A percentile compares a stretch with the other conserved stretches of the same genome.
phyloP scores from a whole-genome alignment of 2,329 filamentous ascomycete species.

The Cytospora piceae region DNA sequence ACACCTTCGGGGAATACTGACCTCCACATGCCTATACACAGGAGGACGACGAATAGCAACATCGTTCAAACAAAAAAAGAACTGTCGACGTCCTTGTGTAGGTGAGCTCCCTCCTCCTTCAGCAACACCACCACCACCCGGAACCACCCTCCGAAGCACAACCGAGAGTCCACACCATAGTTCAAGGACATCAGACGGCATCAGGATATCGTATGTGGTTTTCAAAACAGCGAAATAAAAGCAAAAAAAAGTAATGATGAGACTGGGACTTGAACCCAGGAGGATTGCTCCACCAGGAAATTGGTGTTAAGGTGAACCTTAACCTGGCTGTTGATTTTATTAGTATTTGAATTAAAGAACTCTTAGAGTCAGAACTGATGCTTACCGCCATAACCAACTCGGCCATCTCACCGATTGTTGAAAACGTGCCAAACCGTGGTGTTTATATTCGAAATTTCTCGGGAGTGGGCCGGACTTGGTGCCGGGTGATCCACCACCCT shows the following conservation, averaged over 20 bases:
- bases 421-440: neutral
- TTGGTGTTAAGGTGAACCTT: constrained; percentile 28
- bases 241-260: constrained; percentile 19
- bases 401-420: constrained; percentile 23
- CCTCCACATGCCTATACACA: neutral
- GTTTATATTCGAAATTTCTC: neutral
- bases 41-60: neutral
- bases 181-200: neutral
- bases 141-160: neutral
- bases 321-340: no score
- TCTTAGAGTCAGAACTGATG: neutral
- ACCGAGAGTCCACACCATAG: neutral
- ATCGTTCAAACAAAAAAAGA: no score
- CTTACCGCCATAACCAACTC: constrained; percentile 17
- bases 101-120: neutral
- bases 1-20: neutral
- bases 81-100: neutral
- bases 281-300: constrained; percentile 31
- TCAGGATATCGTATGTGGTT: constrained; percentile 5
- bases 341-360: neutral
- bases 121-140: neutral
- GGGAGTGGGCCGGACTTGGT: neutral
- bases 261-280: constrained; percentile 31
- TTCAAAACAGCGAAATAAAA: neutral
- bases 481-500: constrained; percentile 1